Base-by-base conservation (phyloP, 768 basidiomycete genomes). In the Tulasnella sp. region DNA sequence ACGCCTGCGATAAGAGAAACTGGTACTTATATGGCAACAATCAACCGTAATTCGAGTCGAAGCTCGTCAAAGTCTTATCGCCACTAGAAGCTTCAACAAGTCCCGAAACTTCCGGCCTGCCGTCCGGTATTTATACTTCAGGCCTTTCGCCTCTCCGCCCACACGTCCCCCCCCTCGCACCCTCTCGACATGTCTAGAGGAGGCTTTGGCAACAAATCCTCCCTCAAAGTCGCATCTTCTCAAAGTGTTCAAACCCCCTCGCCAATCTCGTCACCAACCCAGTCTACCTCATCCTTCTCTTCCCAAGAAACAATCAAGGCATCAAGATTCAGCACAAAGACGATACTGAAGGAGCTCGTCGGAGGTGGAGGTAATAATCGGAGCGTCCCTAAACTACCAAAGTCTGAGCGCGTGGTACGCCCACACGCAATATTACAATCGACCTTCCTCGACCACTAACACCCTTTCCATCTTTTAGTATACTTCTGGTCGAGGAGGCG, bases 261-360 rank as follows among this genome's bases (percentile, higher is more conserved):
- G 56, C 56, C n/a, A 58, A 58, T 58, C 31, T 58, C 74, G 31
- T 75, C 40, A 42, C 74, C 74, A 38, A 40, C 39, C 31, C 21
- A 21, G 1, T 75, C 75, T 31, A 75, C 39, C 44, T 36, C 34
- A 2, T 77, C 76, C 21, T 18, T 62, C 38, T 77, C 76, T 19
- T 77, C 76, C 19, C 56, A 58, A 52, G 76, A 77, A 36, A 77
- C 76, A 1, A 77, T 77, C 76, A 77, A 77, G 31, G 78, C 78
- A 10, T 31, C 71, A 18, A 78, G 24, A 31, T 31, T 71, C 19
- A 71, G 24, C 18, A 52, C 71, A 44, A 79, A 73, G 71, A 19
- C 73, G 12, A 38, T 46, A 40, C 24, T 79, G 2, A 79, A 74
- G 36, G 40, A 72, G 38, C 71, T 79, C 39, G 36, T 79, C 14